These are phyloP conservation scores for Rheum nobile DNA, from an alignment of 148 eudicot species.

Conservation along the genomic window DNA sequence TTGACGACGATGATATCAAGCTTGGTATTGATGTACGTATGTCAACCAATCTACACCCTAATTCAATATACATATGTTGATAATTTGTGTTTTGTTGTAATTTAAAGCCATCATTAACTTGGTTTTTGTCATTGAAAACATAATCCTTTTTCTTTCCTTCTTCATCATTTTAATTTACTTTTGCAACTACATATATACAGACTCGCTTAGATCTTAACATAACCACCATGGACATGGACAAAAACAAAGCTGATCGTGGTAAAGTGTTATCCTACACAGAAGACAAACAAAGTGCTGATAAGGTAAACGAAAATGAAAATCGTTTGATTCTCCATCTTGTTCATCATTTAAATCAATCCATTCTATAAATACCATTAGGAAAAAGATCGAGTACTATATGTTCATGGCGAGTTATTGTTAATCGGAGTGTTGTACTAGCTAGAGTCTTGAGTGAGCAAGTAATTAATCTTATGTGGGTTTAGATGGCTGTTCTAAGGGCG, in stretches of 20 bases:
- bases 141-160: too few species aligned
- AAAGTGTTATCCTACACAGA: background rate
- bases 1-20: background rate
- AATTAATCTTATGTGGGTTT: background rate
- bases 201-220: background rate
- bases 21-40: constrained; percentile 5
- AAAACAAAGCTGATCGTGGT: background rate
- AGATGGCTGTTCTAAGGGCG: constrained; percentile 6
- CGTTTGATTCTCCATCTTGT: too few species aligned
- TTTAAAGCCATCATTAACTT: background rate
- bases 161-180: background rate
- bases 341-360: too few species aligned
- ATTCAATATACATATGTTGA: background rate
- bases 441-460: too few species aligned
- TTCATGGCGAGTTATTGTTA: too few species aligned
- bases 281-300: background rate
- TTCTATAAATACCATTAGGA: too few species aligned
- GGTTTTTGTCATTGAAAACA: background rate
- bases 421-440: too few species aligned
- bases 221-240: background rate
- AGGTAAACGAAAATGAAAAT: background rate
- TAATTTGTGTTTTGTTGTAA: background rate
- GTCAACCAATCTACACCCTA: background rate
- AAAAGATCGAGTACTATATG: too few species aligned
- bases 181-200: background rate